Conservation (phyloP, 257 asterid genomes). For the Nyctanthes arbortristis region DNA sequence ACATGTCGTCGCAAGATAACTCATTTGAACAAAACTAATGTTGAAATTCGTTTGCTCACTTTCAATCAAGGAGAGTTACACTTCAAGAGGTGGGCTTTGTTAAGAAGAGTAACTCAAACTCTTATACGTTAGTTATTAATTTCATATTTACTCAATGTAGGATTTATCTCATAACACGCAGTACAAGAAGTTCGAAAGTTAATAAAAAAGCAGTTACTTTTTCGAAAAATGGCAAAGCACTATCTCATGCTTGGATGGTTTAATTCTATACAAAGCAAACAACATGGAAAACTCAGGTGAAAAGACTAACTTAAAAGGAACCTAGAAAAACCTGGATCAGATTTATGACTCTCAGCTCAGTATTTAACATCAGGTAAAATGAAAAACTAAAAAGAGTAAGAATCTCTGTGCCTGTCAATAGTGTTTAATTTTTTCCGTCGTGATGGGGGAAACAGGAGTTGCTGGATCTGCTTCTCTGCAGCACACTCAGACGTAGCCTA, state of each 20-base stretch:
- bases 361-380: background rate
- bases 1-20: too few relatives aligned
- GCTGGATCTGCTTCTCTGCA: conserved; percentile 82
- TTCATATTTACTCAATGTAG: too few relatives aligned
- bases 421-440: conserved; percentile 51
- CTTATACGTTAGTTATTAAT: too few relatives aligned
- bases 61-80: too few relatives aligned
- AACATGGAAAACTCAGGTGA: background rate
- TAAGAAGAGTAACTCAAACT: too few relatives aligned
- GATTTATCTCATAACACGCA: too few relatives aligned
- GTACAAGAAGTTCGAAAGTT: background rate
- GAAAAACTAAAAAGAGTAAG: conserved; percentile 35
- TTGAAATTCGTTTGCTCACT: too few relatives aligned
- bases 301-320: background rate
- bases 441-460: conserved; percentile 67
- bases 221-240: background rate
- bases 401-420: conserved; percentile 35
- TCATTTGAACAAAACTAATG: too few relatives aligned
- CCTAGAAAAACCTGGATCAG: background rate
- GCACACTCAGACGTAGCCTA: conserved; percentile 68
- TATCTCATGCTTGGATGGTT: background rate
- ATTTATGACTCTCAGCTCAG: background rate
- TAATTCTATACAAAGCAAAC: background rate
- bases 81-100: too few relatives aligned
- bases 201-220: background rate